A percentile compares a stretch with the other conserved stretches of the same genome.
phyloP scores from a whole-genome alignment of 805 yeast genomes.

The Saccharomyces jurei region DNA sequence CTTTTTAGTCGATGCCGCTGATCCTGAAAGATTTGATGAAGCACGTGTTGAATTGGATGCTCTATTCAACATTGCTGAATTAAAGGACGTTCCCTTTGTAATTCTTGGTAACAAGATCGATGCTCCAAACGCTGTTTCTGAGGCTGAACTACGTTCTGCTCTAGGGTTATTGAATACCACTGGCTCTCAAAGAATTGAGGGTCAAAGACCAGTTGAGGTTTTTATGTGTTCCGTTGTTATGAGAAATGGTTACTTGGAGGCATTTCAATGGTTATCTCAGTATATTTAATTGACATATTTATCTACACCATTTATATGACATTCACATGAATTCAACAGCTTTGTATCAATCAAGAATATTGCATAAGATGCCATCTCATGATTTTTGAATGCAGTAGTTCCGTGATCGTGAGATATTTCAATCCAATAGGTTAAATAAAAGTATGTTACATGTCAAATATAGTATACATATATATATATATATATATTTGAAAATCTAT shows the following conservation, averaged over 20 bases:
- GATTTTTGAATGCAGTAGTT: background rate
- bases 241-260: slow-evolving; percentile 98
- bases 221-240: slow-evolving; percentile 96
- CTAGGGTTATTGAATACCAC: slow-evolving; percentile 83
- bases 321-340: background rate
- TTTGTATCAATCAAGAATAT: background rate
- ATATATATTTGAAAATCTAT: background rate
- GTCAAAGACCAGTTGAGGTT: slow-evolving; percentile 85
- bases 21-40: slow-evolving; percentile 89
- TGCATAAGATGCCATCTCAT: background rate
- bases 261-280: slow-evolving; percentile 96
- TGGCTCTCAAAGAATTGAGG: slow-evolving; percentile 68
- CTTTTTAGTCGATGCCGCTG: slow-evolving; percentile 94
- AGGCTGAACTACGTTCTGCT: slow-evolving; percentile 85
- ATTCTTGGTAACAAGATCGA: slow-evolving; percentile 96
- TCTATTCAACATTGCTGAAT: slow-evolving; percentile 85
- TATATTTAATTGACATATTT: slow-evolving; percentile 50
- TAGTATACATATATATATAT: background rate
- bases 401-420: background rate
- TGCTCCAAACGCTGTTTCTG: slow-evolving; percentile 87
- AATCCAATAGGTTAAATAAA: background rate
- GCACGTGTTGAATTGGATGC: slow-evolving; percentile 92
- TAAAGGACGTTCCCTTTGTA: slow-evolving; percentile 81
- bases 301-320: background rate
- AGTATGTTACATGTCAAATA: slow-evolving; percentile 39